phyloP scores from a whole-genome alignment of 2,329 filamentous ascomycete genomes.

The Colletotrichum sp. region DNA sequence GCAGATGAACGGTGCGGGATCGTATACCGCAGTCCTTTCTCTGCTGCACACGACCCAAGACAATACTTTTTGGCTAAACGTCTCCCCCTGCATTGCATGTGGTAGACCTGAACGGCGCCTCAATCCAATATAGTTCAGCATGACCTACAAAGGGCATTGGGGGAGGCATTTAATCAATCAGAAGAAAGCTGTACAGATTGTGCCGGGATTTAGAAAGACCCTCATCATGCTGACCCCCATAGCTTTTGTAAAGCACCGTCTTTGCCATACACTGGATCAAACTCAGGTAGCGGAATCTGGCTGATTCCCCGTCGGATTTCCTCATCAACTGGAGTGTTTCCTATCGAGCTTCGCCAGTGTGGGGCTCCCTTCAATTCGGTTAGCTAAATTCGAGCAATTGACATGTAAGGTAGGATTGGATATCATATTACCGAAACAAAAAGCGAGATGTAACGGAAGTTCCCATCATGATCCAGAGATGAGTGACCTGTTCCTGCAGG shows the following conservation, averaged over 20 bases:
- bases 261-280: background rate
- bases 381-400: background rate
- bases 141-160: fast-evolving
- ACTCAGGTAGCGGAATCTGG: background rate
- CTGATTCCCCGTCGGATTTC: background rate
- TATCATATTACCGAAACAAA: background rate
- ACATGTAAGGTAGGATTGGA: background rate
- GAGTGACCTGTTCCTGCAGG: background rate
- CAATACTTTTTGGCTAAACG: fast-evolving
- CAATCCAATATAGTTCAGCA: background rate
- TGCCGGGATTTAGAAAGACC: background rate
- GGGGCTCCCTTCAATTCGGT: background rate
- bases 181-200: background rate
- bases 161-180: fast-evolving
- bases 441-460: background rate
- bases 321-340: background rate
- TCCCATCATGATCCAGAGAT: background rate
- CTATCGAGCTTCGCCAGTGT: background rate
- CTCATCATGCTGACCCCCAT: background rate
- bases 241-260: background rate
- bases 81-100: background rate
- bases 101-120: background rate
- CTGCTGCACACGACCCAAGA: fast-evolving
- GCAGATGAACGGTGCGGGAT: background rate
- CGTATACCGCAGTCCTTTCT: fast-evolving